A percentile compares a stretch with the other conserved stretches of the same genome.
phyloP scores from a whole-genome alignment of 2,329 filamentous ascomycete species.

The Penicillium sp. region DNA sequence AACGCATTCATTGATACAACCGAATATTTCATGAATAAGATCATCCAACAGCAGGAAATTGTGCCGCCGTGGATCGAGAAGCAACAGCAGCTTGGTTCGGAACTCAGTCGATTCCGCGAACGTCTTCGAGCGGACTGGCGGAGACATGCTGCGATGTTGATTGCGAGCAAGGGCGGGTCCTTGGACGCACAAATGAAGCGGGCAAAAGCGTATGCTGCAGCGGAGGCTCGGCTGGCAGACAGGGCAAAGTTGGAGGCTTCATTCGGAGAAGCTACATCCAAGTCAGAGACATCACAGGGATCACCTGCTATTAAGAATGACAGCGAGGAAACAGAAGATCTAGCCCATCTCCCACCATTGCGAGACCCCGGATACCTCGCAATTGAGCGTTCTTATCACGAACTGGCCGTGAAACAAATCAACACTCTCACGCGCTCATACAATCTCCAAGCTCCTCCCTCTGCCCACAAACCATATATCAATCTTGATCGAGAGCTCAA shows the following conservation, averaged over 20 bases:
- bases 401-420: slow-evolving; percentile 70
- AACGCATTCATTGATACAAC: slow-evolving; percentile 94
- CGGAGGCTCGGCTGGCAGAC: slow-evolving; percentile 55
- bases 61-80: slow-evolving; percentile 99
- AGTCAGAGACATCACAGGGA: slow-evolving; percentile 1
- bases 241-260: slow-evolving; percentile 24
- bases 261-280: slow-evolving; percentile 11
- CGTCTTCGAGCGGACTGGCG: slow-evolving; percentile 81
- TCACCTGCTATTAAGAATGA: neutral
- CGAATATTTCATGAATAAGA: slow-evolving; percentile 97
- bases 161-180: slow-evolving; percentile 72
- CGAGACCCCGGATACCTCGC: slow-evolving; percentile 74
- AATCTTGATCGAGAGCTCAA: slow-evolving; percentile 76
- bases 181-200: slow-evolving; percentile 68
- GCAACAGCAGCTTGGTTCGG: slow-evolving; percentile 79
- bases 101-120: slow-evolving; percentile 66
- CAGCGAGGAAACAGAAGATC: slow-evolving; percentile 13
- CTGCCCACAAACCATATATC: slow-evolving; percentile 92
- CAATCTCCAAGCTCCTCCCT: slow-evolving; percentile 88
- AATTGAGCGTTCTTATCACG: slow-evolving; percentile 71
- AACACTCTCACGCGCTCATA: slow-evolving; percentile 82
- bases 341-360: slow-evolving; percentile 59
- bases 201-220: slow-evolving; percentile 70
- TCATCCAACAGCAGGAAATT: slow-evolving; percentile 93
- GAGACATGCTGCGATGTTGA: slow-evolving; percentile 73